Evolutionary conservation across 108 stramenopile genomes (phyloP), one percentile per base, ranked within the genome.

Genomic region (Ochromonas danica): DNA sequence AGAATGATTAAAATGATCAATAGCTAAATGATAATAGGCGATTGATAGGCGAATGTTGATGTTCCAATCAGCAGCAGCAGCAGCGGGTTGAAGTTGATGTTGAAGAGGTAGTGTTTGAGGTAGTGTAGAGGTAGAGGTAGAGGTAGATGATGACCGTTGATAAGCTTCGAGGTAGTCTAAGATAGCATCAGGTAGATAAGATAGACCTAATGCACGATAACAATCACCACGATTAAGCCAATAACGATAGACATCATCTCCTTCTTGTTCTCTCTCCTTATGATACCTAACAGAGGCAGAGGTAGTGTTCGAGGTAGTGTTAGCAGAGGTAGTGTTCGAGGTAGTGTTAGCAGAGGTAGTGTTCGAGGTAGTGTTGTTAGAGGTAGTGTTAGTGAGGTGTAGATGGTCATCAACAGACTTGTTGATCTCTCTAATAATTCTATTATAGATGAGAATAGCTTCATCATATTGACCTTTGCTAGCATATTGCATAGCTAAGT

Each of bases 141-240:
- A n/a, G n/a, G n/a, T n/a, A n/a, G n/a, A n/a, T n/a, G n/a, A n/a
- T n/a, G n/a, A n/a, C 63, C 63, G 63, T 3, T 35, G 27, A 36
- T 35, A 67, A 35, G 63, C 33, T 36, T 6, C 3, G 63, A 36
- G 63, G 25, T 67, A 67, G 25, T 67, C 63, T 14, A 31, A 35
- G 30, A 67, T 31, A 36, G 63, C 63, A 67, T 67, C 63, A 35
- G 3, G 33, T 36, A 67, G 31, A 22, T 36, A 14, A 75, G 10
- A 22, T n/a, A n/a, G n/a, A n/a, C 22, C 14, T 22, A 75, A 60
- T 28, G 72, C 72, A 10, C 72, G 72, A 36, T 42, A 75, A 42
- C 72, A 75, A 75, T 75, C 72, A 27, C 31, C 72, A 33, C 72
- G 43, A 41, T 75, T 75, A 31, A 57, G 14, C 3, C 10, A 75